These are phyloP conservation scores for Babesia caballi DNA, from an alignment of 169 alveolate species.

Conservation along the genomic window DNA sequence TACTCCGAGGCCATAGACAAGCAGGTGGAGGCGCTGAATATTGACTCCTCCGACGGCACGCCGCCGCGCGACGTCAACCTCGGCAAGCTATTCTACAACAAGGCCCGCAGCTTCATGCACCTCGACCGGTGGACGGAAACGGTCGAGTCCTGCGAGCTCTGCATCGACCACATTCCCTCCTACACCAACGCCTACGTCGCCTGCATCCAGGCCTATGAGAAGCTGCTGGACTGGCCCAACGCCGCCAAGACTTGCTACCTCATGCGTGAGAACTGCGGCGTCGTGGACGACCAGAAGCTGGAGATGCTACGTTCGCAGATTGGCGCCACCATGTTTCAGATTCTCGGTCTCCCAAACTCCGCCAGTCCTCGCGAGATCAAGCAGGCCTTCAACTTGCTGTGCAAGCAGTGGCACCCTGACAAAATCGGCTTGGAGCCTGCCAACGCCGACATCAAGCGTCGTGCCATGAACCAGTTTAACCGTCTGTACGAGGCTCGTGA, in stretches of 20 bases:
- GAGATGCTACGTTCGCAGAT: constrained; percentile 59
- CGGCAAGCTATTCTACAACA: constrained; percentile 74
- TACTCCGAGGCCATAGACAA: constrained; percentile 71
- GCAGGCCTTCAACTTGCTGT: constrained; percentile 70
- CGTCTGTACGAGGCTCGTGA: constrained; percentile 71
- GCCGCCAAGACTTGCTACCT: constrained; percentile 56
- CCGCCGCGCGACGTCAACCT: constrained; percentile 51
- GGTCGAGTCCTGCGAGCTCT: constrained; percentile 71
- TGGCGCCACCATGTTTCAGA: constrained; percentile 74
- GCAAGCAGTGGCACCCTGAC: constrained; percentile 80
- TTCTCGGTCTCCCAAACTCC: constrained; percentile 57
- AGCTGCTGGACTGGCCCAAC: constrained; percentile 71
- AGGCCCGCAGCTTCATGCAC: constrained; percentile 75
- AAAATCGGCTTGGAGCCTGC: constrained; percentile 53
- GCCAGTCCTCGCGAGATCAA: constrained; percentile 66
- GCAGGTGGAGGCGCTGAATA: constrained; percentile 51
- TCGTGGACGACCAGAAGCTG: constrained; percentile 66
- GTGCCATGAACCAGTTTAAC: constrained; percentile 73
- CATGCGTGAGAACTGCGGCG: constrained; percentile 70
- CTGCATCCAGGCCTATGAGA: constrained; percentile 71
- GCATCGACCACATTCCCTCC: constrained; percentile 70
- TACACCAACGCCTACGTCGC: constrained; percentile 75
- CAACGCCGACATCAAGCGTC: constrained; percentile 60
- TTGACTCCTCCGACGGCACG: neutral
- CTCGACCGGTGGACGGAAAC: constrained; percentile 71